Conservation (phyloP, 2,329 filamentous ascomycete genomes). For the Arthrobotrys iridis region DNA sequence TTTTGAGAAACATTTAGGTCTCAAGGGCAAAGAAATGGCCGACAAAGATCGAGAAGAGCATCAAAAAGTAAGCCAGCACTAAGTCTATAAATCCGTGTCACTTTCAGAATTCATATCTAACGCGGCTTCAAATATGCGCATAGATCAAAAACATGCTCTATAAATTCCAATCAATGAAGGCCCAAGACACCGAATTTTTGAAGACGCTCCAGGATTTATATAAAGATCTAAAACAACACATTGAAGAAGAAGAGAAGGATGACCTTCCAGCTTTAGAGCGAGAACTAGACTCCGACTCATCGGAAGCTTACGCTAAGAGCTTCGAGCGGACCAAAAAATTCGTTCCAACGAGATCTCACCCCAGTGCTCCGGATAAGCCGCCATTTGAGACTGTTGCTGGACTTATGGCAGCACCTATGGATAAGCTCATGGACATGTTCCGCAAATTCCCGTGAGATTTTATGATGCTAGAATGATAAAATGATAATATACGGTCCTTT, state of each 20-base stretch:
- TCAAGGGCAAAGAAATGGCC: constrained; percentile 63
- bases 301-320: constrained; percentile 61
- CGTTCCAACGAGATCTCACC: constrained; percentile 67
- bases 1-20: constrained; percentile 65
- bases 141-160: constrained; percentile 68
- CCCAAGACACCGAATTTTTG: constrained; percentile 63
- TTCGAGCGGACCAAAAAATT: constrained; percentile 68
- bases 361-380: constrained; percentile 66
- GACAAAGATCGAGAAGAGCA: constrained; percentile 63
- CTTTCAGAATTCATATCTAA: not conserved
- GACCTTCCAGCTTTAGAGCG: constrained; percentile 66
- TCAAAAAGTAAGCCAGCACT: constrained; percentile 21
- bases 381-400: constrained; percentile 69
- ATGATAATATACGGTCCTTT: not conserved
- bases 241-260: constrained; percentile 66
- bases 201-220: constrained; percentile 64
- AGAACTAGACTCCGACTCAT: constrained; percentile 60
- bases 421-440: constrained; percentile 68
- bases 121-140: not conserved
- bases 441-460: constrained; percentile 65
- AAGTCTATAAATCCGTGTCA: too few species aligned
- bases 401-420: constrained; percentile 68
- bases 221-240: constrained; percentile 64
- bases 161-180: constrained; percentile 64
- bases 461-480: not conserved